phyloP scores from a whole-genome alignment of 345 rosid species.

The Passiflora organensis region DNA sequence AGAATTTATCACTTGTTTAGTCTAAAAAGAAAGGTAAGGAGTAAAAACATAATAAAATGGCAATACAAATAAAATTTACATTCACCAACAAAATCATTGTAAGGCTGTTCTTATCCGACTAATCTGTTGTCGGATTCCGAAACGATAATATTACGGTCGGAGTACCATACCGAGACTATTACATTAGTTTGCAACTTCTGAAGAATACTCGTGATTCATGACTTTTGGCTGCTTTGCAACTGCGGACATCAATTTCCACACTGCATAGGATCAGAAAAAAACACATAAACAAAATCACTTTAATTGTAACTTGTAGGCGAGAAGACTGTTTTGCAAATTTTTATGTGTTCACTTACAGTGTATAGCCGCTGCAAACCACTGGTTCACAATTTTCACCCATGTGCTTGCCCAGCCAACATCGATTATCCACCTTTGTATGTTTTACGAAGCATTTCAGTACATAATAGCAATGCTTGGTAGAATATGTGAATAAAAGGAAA shows the following conservation, averaged over 20 bases:
- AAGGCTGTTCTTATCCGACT: too few relatives aligned
- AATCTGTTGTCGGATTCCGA: too few relatives aligned
- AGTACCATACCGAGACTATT: too few relatives aligned
- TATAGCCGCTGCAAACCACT: constrained; percentile 79
- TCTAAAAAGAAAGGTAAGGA: too few relatives aligned
- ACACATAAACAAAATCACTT: background rate
- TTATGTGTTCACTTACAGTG: constrained; percentile 49
- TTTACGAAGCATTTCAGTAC: background rate
- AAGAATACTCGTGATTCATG: constrained; percentile 28
- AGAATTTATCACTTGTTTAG: background rate
- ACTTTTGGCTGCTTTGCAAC: constrained; percentile 48
- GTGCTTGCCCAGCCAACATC: constrained; percentile 93
- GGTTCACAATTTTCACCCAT: constrained; percentile 84
- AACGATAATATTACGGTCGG: too few relatives aligned
- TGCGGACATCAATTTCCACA: constrained; percentile 74
- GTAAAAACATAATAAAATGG: too few relatives aligned
- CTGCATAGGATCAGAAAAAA: constrained; percentile 30
- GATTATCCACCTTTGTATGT: constrained; percentile 70
- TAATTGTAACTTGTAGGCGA: too few relatives aligned
- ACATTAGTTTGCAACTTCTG: constrained; percentile 11
- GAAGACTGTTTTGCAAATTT: too few relatives aligned
- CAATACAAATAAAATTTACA: too few relatives aligned
- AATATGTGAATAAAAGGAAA: background rate
- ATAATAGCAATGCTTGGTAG: background rate
- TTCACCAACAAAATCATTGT: too few relatives aligned